phyloP scores from a whole-genome alignment of 2,329 filamentous ascomycete species.

The Periconia sp. region DNA sequence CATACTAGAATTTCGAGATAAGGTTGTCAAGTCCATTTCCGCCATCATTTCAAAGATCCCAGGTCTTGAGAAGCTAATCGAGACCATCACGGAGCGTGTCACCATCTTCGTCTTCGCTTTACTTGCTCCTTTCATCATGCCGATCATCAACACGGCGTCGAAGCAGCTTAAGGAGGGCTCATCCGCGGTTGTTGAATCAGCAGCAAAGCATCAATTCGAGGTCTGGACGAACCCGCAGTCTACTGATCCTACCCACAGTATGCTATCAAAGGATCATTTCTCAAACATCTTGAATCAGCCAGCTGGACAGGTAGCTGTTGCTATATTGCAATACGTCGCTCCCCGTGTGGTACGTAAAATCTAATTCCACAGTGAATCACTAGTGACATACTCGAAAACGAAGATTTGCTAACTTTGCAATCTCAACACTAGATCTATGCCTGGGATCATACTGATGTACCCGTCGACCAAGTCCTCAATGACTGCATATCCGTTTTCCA shows the following conservation, averaged over 20 bases:
- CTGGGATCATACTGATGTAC: constrained; percentile 84
- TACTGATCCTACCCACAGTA: constrained; percentile 54
- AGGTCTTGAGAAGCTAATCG: constrained; percentile 83
- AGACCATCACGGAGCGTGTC: constrained; percentile 90
- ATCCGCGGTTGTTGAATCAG: constrained; percentile 63
- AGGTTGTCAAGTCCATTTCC: constrained; percentile 84
- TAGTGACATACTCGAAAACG: too few species aligned
- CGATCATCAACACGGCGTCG: constrained; percentile 85
- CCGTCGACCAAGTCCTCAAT: constrained; percentile 78
- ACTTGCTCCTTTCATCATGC: constrained; percentile 86
- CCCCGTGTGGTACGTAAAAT: constrained; percentile 67
- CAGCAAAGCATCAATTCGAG: constrained; percentile 53
- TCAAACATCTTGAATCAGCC: constrained; percentile 54
- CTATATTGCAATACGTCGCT: constrained; percentile 80
- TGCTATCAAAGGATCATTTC: constrained; percentile 57
- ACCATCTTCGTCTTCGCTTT: constrained; percentile 91
- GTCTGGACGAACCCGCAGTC: constrained; percentile 52
- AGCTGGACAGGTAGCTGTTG: constrained; percentile 50
- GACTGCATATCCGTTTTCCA: constrained; percentile 86
- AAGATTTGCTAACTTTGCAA: too few species aligned
- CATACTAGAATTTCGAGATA: constrained; percentile 90
- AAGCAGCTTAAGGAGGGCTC: constrained; percentile 85
- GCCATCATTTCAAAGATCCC: constrained; percentile 88
- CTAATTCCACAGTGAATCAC: too few species aligned
- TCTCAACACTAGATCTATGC: constrained; percentile 60